Conservation (phyloP, 2,329 filamentous ascomycete genomes). For the Fusarium sulawesiense region DNA sequence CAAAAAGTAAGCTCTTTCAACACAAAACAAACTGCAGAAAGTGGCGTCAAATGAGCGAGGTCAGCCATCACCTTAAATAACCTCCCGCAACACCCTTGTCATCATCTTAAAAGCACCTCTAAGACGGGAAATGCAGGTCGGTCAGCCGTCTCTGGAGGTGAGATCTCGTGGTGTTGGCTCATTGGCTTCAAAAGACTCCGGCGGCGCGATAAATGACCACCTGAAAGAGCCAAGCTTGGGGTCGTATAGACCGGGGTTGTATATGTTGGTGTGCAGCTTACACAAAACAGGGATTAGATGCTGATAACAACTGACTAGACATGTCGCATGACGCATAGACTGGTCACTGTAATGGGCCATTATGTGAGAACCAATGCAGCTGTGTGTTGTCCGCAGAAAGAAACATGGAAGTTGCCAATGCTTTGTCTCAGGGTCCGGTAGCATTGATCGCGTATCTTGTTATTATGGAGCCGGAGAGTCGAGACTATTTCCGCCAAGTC, state of each 20-base stretch:
- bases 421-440: neutral
- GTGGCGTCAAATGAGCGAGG: conserved; percentile 21
- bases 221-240: neutral
- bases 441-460: neutral
- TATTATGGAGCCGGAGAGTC: neutral
- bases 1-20: neutral
- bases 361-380: neutral
- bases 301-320: neutral
- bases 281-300: neutral
- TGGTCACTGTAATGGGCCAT: neutral
- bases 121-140: conserved; percentile 1
- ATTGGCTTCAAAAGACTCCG: conserved; percentile 2
- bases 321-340: conserved; percentile 16
- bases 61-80: conserved; percentile 10
- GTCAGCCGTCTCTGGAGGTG: neutral
- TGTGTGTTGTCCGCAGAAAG: neutral
- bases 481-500: neutral
- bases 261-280: conserved; percentile 2
- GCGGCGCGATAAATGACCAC: neutral
- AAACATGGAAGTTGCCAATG: neutral
- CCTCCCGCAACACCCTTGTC: neutral
- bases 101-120: conserved; percentile 1
- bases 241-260: neutral
- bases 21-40: neutral
- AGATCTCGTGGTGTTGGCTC: conserved; percentile 20